Conservation (phyloP, 2,329 filamentous ascomycete genomes). For the Magnaporthiopsis incrustans region DNA sequence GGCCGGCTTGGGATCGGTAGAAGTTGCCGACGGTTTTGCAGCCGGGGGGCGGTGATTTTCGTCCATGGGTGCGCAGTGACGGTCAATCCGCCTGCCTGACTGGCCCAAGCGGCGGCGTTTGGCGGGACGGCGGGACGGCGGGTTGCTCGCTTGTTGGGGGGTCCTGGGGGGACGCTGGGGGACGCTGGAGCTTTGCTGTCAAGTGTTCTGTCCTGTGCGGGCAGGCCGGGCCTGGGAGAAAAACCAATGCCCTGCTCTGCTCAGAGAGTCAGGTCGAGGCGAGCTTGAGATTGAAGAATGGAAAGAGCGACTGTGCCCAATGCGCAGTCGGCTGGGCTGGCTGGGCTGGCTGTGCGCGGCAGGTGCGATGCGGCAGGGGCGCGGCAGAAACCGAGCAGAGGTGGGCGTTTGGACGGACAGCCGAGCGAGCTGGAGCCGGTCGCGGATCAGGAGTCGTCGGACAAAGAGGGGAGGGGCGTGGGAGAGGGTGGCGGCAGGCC, state of each 20-base stretch:
- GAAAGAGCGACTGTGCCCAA: background rate
- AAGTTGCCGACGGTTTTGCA: slow-evolving; percentile 6
- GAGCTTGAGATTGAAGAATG: background rate
- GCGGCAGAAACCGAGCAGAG: background rate
- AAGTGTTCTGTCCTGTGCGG: background rate
- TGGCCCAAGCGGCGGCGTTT: background rate
- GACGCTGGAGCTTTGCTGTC: background rate
- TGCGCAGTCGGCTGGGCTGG: background rate
- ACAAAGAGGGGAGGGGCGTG: background rate
- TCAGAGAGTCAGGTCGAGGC: too few species aligned
- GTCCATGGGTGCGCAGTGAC: slow-evolving; percentile 16
- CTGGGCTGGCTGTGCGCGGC: background rate
- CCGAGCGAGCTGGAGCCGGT: background rate
- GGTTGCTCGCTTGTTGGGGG: background rate
- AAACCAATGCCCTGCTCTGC: background rate
- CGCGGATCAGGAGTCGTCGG: background rate
- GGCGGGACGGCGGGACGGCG: background rate
- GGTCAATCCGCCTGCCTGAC: slow-evolving; percentile 1
- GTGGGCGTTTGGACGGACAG: background rate
- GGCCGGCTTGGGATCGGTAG: slow-evolving; percentile 15
- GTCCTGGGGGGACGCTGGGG: too few species aligned
- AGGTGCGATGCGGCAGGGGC: background rate
- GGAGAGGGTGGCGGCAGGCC: background rate
- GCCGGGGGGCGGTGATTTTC: slow-evolving; percentile 14
- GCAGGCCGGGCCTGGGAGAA: background rate